Evolutionary conservation across 345 rosid species (phyloP).

Genomic region (Cardamine occulta): DNA sequence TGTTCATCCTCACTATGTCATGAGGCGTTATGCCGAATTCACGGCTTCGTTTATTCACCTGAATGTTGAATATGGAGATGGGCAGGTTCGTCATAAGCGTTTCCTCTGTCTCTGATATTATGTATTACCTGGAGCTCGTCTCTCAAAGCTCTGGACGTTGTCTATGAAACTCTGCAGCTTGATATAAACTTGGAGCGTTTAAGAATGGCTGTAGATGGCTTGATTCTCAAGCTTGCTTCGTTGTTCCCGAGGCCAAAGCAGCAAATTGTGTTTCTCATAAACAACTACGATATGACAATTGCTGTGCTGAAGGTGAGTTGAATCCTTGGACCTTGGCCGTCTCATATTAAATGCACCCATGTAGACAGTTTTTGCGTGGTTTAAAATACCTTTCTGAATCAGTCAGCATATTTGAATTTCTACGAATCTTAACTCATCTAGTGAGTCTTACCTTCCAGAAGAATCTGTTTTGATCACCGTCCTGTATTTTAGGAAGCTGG

Average conservation of each 20-base stretch:
- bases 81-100: slow-evolving; percentile 65
- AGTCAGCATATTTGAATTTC: slow-evolving; percentile 13
- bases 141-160: slow-evolving; percentile 11
- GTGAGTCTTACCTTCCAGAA: not conserved
- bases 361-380: slow-evolving; percentile 15
- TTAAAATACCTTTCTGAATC: slow-evolving; percentile 10
- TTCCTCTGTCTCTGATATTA: slow-evolving; percentile 20
- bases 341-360: slow-evolving; percentile 8
- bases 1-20: slow-evolving; percentile 97
- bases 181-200: slow-evolving; percentile 92
- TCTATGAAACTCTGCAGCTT: slow-evolving; percentile 61
- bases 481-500: slow-evolving; percentile 75
- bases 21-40: slow-evolving; percentile 99
- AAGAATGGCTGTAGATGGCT: slow-evolving; percentile 91
- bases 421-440: slow-evolving; percentile 13
- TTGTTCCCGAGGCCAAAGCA: slow-evolving; percentile 71
- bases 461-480: slow-evolving; percentile 17
- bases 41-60: slow-evolving; percentile 96
- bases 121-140: slow-evolving; percentile 6
- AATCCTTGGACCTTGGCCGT: not conserved
- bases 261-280: slow-evolving; percentile 86
- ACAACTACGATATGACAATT: slow-evolving; percentile 96
- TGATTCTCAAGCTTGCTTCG: slow-evolving; percentile 84
- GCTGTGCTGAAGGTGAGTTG: slow-evolving; percentile 83
- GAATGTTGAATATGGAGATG: slow-evolving; percentile 94